These are phyloP conservation scores for Penicillium sp. DNA, from an alignment of 2,329 filamentous ascomycete genomes.

Conservation along the genomic window DNA sequence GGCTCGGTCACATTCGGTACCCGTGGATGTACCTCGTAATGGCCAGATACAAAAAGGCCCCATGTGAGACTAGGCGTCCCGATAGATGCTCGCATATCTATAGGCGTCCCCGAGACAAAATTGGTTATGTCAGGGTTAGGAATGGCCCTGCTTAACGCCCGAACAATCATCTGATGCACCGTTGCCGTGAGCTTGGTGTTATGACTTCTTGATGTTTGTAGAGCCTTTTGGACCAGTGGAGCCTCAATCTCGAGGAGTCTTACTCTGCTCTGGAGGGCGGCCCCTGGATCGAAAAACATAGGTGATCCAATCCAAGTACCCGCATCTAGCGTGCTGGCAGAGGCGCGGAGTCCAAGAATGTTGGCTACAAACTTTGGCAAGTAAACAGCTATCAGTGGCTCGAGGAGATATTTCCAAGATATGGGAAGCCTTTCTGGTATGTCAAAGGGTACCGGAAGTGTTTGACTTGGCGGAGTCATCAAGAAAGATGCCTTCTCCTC, in stretches of 20 bases:
- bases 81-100: constrained; percentile 41
- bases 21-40: constrained; percentile 24
- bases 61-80: constrained; percentile 33
- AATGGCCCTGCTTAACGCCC: constrained; percentile 35
- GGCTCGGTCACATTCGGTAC: not conserved
- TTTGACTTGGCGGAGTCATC: constrained; percentile 13
- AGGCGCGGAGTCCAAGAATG: constrained; percentile 33
- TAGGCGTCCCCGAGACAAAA: constrained; percentile 39
- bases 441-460: constrained; percentile 39
- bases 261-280: constrained; percentile 28
- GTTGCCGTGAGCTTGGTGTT: constrained; percentile 42
- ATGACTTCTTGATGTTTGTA: constrained; percentile 31
- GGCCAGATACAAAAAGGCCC: constrained; percentile 35
- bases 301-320: constrained; percentile 35
- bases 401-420: constrained; percentile 45
- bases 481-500: constrained; percentile 1
- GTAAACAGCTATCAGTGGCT: constrained; percentile 36
- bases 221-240: constrained; percentile 22
- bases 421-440: constrained; percentile 39
- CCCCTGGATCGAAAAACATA: constrained; percentile 23
- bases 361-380: constrained; percentile 35
- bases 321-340: constrained; percentile 22
- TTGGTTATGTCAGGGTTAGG: constrained; percentile 20
- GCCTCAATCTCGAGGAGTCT: constrained; percentile 31
- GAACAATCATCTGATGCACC: constrained; percentile 40